A percentile compares a stretch with the other conserved stretches of the same genome.
phyloP scores from a whole-genome alignment of 257 asterid species.

The Solanum chiquidenum region DNA sequence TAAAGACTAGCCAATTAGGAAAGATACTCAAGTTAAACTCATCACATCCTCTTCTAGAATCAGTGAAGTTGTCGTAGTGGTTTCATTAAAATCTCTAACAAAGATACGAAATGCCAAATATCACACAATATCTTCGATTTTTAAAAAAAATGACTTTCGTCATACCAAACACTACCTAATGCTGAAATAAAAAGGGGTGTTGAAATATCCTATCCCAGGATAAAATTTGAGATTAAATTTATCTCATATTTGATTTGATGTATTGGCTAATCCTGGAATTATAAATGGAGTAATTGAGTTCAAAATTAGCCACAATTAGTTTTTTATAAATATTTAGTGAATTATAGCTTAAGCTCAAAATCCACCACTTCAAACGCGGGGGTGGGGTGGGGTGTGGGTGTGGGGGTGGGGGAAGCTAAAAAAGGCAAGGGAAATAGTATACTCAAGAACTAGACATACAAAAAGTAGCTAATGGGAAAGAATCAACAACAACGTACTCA shows the following conservation, averaged over 20 bases:
- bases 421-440: not conserved
- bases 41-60: not conserved
- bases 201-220: too few species aligned
- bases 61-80: not conserved
- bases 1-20: not conserved
- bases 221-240: not conserved
- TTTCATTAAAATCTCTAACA: not conserved
- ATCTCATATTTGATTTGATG: not conserved
- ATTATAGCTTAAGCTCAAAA: not conserved
- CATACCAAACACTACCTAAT: too few species aligned
- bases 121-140: too few species aligned
- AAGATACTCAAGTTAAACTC: not conserved
- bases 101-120: too few species aligned
- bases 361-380: not conserved
- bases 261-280: not conserved
- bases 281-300: not conserved
- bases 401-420: not conserved
- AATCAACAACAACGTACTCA: not conserved
- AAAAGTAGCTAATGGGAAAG: not conserved
- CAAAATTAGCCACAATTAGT: not conserved
- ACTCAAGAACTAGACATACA: not conserved
- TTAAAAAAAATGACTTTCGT: too few species aligned
- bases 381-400: too few species aligned
- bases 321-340: not conserved
- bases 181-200: too few species aligned